These are phyloP conservation scores for Polytrichum formosum DNA, from an alignment of 225 moss, liverwort and hornwort genomes.

Conservation along the genomic window DNA sequence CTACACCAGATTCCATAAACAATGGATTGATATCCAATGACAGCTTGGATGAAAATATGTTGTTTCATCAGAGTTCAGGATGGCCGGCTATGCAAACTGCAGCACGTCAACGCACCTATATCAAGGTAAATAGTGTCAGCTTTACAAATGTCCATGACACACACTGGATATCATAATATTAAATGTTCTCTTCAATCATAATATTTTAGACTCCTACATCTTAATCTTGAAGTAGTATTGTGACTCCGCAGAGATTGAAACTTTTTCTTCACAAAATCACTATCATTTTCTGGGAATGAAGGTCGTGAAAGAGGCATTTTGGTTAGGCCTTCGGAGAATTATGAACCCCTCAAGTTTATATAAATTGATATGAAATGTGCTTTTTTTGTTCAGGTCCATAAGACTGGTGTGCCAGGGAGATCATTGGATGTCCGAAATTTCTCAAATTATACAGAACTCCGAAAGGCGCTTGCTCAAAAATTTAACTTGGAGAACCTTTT, in stretches of 20 bases:
- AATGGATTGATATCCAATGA: conserved; percentile 66
- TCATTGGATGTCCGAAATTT: conserved; percentile 87
- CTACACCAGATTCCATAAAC: conserved; percentile 67
- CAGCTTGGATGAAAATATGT: conserved; percentile 66
- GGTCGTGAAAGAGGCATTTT: not conserved
- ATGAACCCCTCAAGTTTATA: not conserved
- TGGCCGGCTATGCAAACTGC: conserved; percentile 61
- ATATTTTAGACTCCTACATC: not conserved
- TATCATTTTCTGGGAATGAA: not conserved
- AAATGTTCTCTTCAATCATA: not conserved
- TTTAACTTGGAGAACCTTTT: conserved; percentile 78
- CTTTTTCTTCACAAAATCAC: not conserved
- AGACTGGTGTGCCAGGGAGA: conserved; percentile 84
- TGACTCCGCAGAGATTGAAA: not conserved
- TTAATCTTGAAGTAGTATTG: not conserved
- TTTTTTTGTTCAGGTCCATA: conserved; percentile 67
- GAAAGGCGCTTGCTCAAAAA: conserved; percentile 71
- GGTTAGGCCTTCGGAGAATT: not conserved
- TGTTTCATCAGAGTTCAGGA: conserved; percentile 60
- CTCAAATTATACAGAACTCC: conserved; percentile 72
- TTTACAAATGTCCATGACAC: not conserved
- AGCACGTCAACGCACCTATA: conserved; percentile 71
- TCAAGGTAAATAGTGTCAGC: conserved; percentile 52
- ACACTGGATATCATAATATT: not conserved
- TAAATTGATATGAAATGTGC: not conserved